phyloP scores from a whole-genome alignment of 306 rosid species.

The Rosa rugosa region DNA sequence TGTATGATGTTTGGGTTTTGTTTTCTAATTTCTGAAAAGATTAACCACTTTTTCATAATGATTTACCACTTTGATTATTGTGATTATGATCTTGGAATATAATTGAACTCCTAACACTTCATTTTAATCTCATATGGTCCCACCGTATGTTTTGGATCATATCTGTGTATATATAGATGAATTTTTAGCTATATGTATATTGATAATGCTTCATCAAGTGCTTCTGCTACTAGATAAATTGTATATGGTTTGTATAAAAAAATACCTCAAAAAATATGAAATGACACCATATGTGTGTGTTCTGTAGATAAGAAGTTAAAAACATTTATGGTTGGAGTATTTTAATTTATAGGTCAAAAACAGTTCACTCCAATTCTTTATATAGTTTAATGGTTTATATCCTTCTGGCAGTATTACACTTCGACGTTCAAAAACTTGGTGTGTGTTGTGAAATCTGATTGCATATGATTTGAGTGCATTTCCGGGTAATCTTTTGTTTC shows the following conservation, averaged over 20 bases:
- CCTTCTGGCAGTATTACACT: not conserved
- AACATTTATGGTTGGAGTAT: not conserved
- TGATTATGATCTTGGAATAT: not conserved
- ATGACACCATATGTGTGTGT: not conserved
- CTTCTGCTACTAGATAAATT: conserved; percentile 3
- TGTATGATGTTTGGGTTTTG: not conserved
- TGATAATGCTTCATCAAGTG: not conserved
- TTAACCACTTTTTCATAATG: not conserved
- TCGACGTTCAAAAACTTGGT: not conserved
- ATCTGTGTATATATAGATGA: not conserved
- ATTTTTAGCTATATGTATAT: not conserved
- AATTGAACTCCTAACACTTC: not conserved
- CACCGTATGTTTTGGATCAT: not conserved
- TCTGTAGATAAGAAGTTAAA: conserved; percentile 9
- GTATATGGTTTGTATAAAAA: not conserved
- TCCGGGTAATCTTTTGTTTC: not conserved
- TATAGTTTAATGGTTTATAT: not conserved
- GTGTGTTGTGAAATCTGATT: not conserved
- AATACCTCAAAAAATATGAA: not conserved
- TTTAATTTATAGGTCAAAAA: not conserved
- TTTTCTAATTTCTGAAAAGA: not conserved
- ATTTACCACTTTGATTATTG: not conserved
- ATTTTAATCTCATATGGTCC: not conserved
- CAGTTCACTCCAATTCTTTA: not conserved
- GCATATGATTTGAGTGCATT: not conserved